Percentiles rank a stretch among this genome's conserved stretches.
Conservation (phyloP, 2,329 filamentous ascomycete species). For the Stemphylium vesicarium region DNA sequence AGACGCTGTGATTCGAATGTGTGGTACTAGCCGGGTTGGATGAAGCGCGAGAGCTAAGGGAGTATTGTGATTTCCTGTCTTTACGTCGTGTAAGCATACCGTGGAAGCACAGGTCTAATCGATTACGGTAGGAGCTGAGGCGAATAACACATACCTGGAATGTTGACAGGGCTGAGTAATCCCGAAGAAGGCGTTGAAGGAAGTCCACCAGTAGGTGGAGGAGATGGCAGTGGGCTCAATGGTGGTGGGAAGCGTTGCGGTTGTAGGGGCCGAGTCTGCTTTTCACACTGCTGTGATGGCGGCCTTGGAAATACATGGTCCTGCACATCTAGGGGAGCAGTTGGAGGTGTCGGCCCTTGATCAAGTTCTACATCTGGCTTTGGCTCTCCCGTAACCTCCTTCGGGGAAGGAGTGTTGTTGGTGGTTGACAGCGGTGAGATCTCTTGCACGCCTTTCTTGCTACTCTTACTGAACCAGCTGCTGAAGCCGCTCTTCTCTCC, state of each 20-base stretch:
- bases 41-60: constrained; percentile 24
- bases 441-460: constrained; percentile 33
- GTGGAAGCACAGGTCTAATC: background rate
- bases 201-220: constrained; percentile 26
- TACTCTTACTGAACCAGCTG: constrained; percentile 30
- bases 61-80: constrained; percentile 25
- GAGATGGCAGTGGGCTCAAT: constrained; percentile 19
- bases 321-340: constrained; percentile 15
- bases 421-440: constrained; percentile 22
- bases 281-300: constrained; percentile 4
- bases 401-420: constrained; percentile 13
- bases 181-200: constrained; percentile 24
- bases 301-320: constrained; percentile 7
- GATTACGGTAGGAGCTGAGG: background rate
- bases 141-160: constrained; percentile 25
- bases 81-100: constrained; percentile 10
- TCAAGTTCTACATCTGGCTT: constrained; percentile 9
- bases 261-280: constrained; percentile 12
- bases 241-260: constrained; percentile 21
- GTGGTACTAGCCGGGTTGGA: constrained; percentile 24
- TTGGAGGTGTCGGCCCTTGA: constrained; percentile 19
- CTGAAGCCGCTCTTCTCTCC: constrained; percentile 19
- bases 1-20: constrained; percentile 28
- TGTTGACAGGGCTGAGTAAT: constrained; percentile 4
- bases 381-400: background rate